Conservation (phyloP, 1,139 yeast species). For the Pichia sp. region DNA sequence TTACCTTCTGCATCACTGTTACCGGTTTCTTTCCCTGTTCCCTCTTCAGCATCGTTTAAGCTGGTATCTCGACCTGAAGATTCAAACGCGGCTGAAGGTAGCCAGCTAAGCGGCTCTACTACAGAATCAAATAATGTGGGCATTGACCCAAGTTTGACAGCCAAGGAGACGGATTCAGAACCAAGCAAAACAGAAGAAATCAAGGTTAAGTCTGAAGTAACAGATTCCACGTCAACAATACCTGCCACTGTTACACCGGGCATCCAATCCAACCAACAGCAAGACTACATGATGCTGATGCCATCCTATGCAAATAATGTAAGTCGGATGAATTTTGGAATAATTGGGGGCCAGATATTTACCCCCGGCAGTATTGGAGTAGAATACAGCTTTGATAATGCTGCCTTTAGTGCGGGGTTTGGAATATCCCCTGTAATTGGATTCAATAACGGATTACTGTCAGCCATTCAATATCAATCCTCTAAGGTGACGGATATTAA, state of each 20-base stretch:
- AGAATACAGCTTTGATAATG: conserved; percentile 11
- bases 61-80: not conserved
- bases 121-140: not conserved
- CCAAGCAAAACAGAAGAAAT: not conserved
- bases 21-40: conserved; percentile 11
- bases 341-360: conserved; percentile 15
- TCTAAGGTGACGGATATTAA: not conserved
- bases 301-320: conserved; percentile 6
- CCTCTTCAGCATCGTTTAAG: not conserved
- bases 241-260: not conserved
- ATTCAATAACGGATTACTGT: conserved; percentile 18
- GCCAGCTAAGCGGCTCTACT: not conserved
- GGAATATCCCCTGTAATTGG: conserved; percentile 20
- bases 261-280: conserved; percentile 1
- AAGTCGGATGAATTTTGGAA: conserved; percentile 10
- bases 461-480: conserved; percentile 15
- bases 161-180: not conserved
- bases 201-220: not conserved
- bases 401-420: conserved; percentile 9
- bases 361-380: conserved; percentile 16
- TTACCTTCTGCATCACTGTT: conserved; percentile 7
- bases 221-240: not conserved
- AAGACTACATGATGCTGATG: conserved; percentile 14
- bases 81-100: not conserved
- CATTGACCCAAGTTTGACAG: not conserved